Percentiles rank a stretch among this genome's conserved stretches.
Evolutionary conservation across 2,329 filamentous ascomycete species (phyloP).

Genomic region (Diplocarpon rosae): DNA sequence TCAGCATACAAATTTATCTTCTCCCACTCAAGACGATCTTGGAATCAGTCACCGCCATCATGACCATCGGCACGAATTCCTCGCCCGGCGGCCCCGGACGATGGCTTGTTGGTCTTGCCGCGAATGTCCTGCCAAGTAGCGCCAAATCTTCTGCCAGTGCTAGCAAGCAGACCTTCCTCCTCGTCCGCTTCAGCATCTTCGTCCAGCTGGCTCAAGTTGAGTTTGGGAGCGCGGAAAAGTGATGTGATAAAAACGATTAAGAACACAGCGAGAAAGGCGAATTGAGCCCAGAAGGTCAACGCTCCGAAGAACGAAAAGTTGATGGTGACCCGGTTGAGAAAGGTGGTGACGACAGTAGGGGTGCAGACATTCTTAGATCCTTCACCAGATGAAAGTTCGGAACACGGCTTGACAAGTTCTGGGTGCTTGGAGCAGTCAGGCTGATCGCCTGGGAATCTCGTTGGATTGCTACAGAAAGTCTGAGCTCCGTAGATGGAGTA

Average conservation of each 20-base stretch:
- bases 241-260: constrained; percentile 69
- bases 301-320: constrained; percentile 94
- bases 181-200: constrained; percentile 86
- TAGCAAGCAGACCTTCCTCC: constrained; percentile 82
- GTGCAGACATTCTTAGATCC: constrained; percentile 76
- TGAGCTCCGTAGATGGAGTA: constrained; percentile 92
- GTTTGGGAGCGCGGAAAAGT: constrained; percentile 66
- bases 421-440: constrained; percentile 65
- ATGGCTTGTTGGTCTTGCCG: constrained; percentile 25
- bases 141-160: constrained; percentile 69
- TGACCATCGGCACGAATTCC: constrained; percentile 18
- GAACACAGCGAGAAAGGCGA: constrained; percentile 78
- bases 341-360: constrained; percentile 80
- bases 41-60: constrained; percentile 12
- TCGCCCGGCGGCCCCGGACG: constrained; percentile 11
- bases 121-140: constrained; percentile 86
- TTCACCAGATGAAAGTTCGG: constrained; percentile 60
- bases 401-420: constrained; percentile 69
- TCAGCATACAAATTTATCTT: neutral
- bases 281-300: constrained; percentile 93
- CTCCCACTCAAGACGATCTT: neutral
- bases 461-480: constrained; percentile 74
- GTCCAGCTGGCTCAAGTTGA: constrained; percentile 69
- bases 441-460: constrained; percentile 48
- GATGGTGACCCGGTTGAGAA: constrained; percentile 82